Percentiles rank a stretch among this genome's conserved stretches.
Conservation (phyloP, 805 yeast genomes). For the Cyberlindnera maritima region DNA sequence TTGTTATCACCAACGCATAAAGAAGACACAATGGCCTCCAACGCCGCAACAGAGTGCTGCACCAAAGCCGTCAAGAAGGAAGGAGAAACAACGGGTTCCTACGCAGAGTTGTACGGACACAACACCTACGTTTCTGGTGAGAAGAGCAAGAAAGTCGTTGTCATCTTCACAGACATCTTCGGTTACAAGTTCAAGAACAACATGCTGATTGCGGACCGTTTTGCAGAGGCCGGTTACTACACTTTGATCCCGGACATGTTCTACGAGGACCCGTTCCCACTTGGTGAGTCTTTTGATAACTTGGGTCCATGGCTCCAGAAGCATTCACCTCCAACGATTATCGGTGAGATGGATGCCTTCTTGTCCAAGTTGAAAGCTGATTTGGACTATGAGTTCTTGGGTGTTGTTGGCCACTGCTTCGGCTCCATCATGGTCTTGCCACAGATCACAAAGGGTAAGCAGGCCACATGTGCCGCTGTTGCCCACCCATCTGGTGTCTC, state of each 20-base stretch:
- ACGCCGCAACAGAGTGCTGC: conserved; percentile 36
- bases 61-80: conserved; percentile 35
- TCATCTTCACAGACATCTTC: conserved; percentile 65
- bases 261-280: conserved; percentile 39
- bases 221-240: conserved; percentile 58
- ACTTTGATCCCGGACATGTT: conserved; percentile 76
- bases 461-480: conserved; percentile 58
- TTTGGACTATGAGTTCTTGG: conserved; percentile 43
- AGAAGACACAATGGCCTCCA: conserved; percentile 39
- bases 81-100: conserved; percentile 46
- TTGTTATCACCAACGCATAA: not conserved
- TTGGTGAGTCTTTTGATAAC: conserved; percentile 23
- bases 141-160: conserved; percentile 43
- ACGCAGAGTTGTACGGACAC: conserved; percentile 39
- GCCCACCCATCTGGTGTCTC: conserved; percentile 81
- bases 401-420: conserved; percentile 74
- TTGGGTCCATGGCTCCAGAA: conserved; percentile 46
- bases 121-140: conserved; percentile 47
- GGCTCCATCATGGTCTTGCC: conserved; percentile 71
- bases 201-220: conserved; percentile 61
- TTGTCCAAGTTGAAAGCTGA: conserved; percentile 42
- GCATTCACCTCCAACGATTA: conserved; percentile 46
- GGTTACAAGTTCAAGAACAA: conserved; percentile 60
- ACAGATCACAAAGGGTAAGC: conserved; percentile 37
- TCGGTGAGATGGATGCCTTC: conserved; percentile 46